A percentile compares a stretch with the other conserved stretches of the same genome.
Evolutionary conservation across 2,329 filamentous ascomycete genomes (phyloP).

Genomic region (Capronia americana): DNA sequence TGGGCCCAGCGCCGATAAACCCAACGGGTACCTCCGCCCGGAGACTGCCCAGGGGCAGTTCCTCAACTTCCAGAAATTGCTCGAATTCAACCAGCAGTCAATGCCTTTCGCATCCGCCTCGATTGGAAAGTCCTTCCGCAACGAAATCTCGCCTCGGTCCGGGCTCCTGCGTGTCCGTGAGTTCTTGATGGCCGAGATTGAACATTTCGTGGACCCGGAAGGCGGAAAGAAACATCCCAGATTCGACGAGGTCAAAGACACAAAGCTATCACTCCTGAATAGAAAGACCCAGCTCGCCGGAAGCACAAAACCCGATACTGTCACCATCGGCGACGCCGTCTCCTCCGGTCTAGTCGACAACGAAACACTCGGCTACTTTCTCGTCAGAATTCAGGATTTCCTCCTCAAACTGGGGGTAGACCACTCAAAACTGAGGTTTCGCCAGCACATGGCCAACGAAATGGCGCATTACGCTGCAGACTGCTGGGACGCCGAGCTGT

Average conservation of each 20-base stretch:
- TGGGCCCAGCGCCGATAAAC: conserved; percentile 85
- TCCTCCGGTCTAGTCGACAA: conserved; percentile 85
- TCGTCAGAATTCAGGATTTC: conserved; percentile 92
- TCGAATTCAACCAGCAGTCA: conserved; percentile 91
- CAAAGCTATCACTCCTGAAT: conserved; percentile 84
- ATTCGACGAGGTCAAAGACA: conserved; percentile 82
- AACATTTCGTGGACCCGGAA: conserved; percentile 95
- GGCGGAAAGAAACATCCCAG: conserved; percentile 92
- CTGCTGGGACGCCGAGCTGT: conserved; percentile 96
- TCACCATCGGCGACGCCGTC: conserved; percentile 87
- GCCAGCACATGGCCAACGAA: conserved; percentile 92
- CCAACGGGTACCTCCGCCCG: conserved; percentile 79
- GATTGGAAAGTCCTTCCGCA: conserved; percentile 97
- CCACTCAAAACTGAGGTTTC: conserved; percentile 85
- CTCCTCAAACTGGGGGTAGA: conserved; percentile 87
- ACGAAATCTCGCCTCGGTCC: conserved; percentile 92
- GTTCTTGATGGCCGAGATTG: conserved; percentile 98
- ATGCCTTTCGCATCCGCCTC: conserved; percentile 98
- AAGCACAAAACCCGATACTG: conserved; percentile 74
- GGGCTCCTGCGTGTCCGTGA: conserved; percentile 93
- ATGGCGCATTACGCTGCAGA: conserved; percentile 95
- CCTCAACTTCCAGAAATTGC: conserved; percentile 92
- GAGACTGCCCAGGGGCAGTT: conserved; percentile 99
- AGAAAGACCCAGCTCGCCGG: conserved; percentile 85
- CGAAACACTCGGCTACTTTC: conserved; percentile 96